Evolutionary conservation across 176 grass and related monocot species (phyloP), one percentile per base, ranked within the genome.

Genomic region (Pontederia crassipes): DNA sequence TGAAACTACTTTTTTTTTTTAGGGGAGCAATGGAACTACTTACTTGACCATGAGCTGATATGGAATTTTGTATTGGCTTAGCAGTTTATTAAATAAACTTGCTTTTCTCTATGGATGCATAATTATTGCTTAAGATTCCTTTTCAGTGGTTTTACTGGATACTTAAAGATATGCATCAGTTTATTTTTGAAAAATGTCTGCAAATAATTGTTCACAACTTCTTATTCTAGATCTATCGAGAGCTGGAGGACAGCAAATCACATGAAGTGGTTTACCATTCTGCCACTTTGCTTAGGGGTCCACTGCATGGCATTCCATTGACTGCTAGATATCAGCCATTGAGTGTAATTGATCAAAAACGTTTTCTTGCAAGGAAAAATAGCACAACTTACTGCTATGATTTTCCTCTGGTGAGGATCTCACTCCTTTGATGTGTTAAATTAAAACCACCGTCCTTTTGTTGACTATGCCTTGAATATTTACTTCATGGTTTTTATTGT

Each of bases 351-450:
- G 93, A 89, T 71, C 64, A 80, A 65, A 98, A 86, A 51, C 93
- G 93, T 66, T 82, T 85, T 11, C 32, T 76, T 18, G 84, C 93
- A 64, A 91, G 93, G 79, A 98, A 92, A 52, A 88, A 74, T 55
- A 89, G 73, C 86, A 98, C 93, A 11, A 98, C 93, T 9, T 98
- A 98, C 68, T 98, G 93, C 67, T 98, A 98, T 58, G 93, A 98
- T 75, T 98, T 98, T 57, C 87, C 93, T 51, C 71, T 98, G 81
- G 93, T 89, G 24, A 57, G 13, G 14, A 14, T 40, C 2, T 40
- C 4, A 2, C 26, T 12, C 46, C 16, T n/a, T 14, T 53, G 12
- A 53, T n/a, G 1, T 53, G n/a, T 12, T 53, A 53, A 53, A 53
- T 53, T 53, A 53, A 53, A 16, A 53, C n/a, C 51, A 20, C 5